Percentiles rank a stretch among this genome's conserved stretches.
phyloP scores from a whole-genome alignment of 129 eudicot genomes.

The Apium graveolens region DNA sequence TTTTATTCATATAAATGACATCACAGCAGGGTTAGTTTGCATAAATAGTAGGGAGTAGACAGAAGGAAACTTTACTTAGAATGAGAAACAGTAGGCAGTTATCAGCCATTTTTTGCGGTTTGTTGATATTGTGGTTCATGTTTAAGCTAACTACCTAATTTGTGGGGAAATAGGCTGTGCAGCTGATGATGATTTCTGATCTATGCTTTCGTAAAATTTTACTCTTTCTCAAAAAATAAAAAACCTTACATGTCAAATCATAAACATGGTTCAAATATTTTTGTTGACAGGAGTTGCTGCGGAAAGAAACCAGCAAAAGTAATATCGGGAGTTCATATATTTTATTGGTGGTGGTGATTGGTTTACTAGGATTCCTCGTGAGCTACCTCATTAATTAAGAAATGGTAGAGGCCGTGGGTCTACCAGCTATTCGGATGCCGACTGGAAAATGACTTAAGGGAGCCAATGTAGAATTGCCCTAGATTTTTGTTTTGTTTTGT shows the following conservation, averaged over 20 bases:
- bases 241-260: not conserved
- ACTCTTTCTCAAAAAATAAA: not conserved
- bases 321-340: constrained; percentile 46
- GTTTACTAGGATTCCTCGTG: constrained; percentile 47
- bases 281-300: constrained; percentile 46
- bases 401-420: not conserved
- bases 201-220: not conserved
- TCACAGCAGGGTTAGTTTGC: no score
- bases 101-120: not conserved
- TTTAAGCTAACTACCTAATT: not conserved
- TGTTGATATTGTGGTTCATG: not conserved
- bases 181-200: not conserved
- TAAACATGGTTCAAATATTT: not conserved
- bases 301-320: constrained; percentile 42
- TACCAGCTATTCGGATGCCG: not conserved
- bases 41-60: no score
- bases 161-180: not conserved
- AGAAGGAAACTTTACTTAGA: not conserved
- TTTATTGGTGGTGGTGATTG: constrained; percentile 41
- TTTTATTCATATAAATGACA: no score
- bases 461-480: not conserved
- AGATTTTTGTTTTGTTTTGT: no score
- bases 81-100: not conserved
- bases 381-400: constrained; percentile 61
- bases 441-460: not conserved